phyloP scores from a whole-genome alignment of 2,329 filamentous ascomycete genomes.

The Cladophialophora immunda region DNA sequence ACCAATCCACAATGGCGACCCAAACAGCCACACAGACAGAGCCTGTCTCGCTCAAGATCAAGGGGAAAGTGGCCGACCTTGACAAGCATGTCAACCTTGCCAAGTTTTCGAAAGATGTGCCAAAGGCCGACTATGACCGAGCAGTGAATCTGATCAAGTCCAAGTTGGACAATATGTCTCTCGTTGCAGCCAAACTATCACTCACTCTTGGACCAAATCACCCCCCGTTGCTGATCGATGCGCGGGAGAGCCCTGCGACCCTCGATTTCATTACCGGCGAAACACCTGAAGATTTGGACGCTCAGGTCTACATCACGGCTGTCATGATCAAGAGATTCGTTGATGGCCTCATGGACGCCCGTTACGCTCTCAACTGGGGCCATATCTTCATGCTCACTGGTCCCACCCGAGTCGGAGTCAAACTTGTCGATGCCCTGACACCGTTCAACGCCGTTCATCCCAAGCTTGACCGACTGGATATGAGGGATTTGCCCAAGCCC shows the following conservation, averaged over 20 bases:
- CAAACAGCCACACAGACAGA: conserved; percentile 9
- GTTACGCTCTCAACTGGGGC: conserved; percentile 23
- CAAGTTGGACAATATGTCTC: conserved; percentile 18
- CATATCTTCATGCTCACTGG: conserved; percentile 19
- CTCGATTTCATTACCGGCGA: neutral
- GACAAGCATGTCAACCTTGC: conserved; percentile 77
- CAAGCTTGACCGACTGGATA: conserved; percentile 13
- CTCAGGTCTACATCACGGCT: conserved; percentile 15
- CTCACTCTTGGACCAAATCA: conserved; percentile 19
- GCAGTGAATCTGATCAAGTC: conserved; percentile 17
- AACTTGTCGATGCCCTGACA: conserved; percentile 20
- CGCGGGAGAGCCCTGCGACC: conserved; percentile 15
- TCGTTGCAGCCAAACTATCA: conserved; percentile 13
- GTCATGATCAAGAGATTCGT: conserved; percentile 23
- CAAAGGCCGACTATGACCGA: conserved; percentile 15
- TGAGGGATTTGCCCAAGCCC: conserved; percentile 13
- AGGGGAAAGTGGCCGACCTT: conserved; percentile 17
- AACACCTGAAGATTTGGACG: conserved; percentile 4
- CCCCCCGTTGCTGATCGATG: conserved; percentile 17
- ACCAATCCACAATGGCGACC: conserved; percentile 1
- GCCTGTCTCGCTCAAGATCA: conserved; percentile 11
- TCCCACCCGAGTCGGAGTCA: conserved; percentile 13
- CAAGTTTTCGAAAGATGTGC: conserved; percentile 47
- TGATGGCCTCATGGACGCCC: conserved; percentile 20
- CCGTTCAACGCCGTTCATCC: conserved; percentile 23